Conservation (phyloP, 2,329 filamentous ascomycete species). For the Alternaria atra region DNA sequence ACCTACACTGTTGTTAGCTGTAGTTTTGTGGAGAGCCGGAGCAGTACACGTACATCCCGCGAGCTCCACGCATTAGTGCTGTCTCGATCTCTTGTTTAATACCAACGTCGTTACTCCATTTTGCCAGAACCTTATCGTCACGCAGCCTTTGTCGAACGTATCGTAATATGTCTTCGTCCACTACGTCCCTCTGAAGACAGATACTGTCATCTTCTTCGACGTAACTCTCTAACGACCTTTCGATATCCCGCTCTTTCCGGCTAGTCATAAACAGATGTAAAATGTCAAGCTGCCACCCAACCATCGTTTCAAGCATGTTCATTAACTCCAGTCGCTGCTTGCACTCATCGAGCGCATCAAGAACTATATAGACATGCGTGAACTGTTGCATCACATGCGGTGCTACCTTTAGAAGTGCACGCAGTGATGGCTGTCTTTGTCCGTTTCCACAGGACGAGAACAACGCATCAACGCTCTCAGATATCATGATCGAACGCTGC, state of each 20-base stretch:
- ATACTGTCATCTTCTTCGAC: slow-evolving; percentile 24
- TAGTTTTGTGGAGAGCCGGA: too few species aligned
- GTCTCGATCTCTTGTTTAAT: slow-evolving; percentile 39
- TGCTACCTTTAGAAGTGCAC: slow-evolving; percentile 31
- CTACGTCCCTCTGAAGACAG: slow-evolving; percentile 33
- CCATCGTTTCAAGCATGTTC: slow-evolving; percentile 28
- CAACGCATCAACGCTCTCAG: slow-evolving; percentile 31
- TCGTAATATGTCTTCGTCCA: slow-evolving; percentile 40
- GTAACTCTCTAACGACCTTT: slow-evolving; percentile 26
- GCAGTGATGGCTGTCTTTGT: slow-evolving; percentile 29
- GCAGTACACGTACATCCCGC: too few species aligned
- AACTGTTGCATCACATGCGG: slow-evolving; percentile 37
- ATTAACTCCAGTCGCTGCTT: slow-evolving; percentile 31
- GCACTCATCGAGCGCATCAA: slow-evolving; percentile 46
- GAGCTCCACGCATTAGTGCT: slow-evolving; percentile 40
- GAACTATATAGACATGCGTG: slow-evolving; percentile 24
- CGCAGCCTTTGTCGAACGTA: slow-evolving; percentile 47
- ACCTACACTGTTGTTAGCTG: slow-evolving; percentile 29
- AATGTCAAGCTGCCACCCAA: slow-evolving; percentile 31
- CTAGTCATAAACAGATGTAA: slow-evolving; percentile 41
- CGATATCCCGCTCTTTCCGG: slow-evolving; percentile 40
- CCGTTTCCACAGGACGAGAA: slow-evolving; percentile 15
- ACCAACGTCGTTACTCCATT: slow-evolving; percentile 35
- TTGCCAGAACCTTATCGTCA: slow-evolving; percentile 35
- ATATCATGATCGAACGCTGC: slow-evolving; percentile 20